Base-by-base conservation (phyloP, 2,329 filamentous ascomycete species). In the Colletotrichum sp. region DNA sequence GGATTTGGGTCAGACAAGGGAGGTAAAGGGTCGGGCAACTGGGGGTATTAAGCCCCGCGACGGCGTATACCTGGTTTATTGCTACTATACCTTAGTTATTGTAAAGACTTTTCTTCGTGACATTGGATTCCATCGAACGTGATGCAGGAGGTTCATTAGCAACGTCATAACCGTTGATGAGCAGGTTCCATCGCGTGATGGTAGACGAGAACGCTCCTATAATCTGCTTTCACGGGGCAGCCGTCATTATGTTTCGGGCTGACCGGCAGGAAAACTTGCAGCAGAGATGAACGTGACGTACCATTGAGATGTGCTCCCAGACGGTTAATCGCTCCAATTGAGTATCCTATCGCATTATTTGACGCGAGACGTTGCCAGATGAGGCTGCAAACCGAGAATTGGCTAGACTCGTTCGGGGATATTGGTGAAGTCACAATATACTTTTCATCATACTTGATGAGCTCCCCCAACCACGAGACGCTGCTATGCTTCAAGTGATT, bases 31-130 rank as follows among this genome's bases (percentile, higher is more conserved):
- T 68, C 36, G 73, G 70, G 48, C 28, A 75, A 59, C 60, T 73
- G 59, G 60, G 70, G 73, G 70, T 36, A 75, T 57, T 22, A 73
- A 73, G 70, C 70, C 70, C 64, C 64, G 27, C 16, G 16, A 59
- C 59, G 73, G 73, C 73, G 73, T 75, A 60, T 73, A 27, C 30
- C 44, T 64, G 70, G 64, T 52, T 57, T 63, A 34, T 52, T 36
- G 27, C 32, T 52, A 68, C 72, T 64, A 73, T 75, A 75, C 70
- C 63, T 73, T 19, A 22, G 48, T 64, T n/a, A 65, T 12, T 75
- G 25, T 22, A 36, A 63, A 13, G 13, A 19, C 5, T 52, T n/a
- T 32, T 69, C 28, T 68, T 25, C 16, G n/a, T 30, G 52, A 22
- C 16, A 28, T 30, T 11, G 22, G 16, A 39, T 3, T 15, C 13